These are phyloP conservation scores for Saccharum spontaneum DNA, from an alignment of 176 grass and related monocot species.

Conservation along the genomic window DNA sequence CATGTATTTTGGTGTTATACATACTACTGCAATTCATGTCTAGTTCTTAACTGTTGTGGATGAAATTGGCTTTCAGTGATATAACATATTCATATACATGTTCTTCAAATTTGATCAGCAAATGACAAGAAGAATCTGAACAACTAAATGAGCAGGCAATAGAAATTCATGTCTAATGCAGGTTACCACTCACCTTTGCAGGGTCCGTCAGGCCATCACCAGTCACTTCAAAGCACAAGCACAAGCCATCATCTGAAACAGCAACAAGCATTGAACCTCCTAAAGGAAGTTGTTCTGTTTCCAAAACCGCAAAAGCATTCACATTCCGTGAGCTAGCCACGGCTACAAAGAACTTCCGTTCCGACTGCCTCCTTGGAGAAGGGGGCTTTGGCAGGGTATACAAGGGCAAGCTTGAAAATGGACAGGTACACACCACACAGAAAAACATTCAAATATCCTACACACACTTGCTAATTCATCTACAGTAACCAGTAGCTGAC, in stretches of 20 bases:
- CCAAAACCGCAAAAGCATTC: constrained; percentile 59
- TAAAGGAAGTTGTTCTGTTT: constrained; percentile 33
- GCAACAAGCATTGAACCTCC: constrained; percentile 32
- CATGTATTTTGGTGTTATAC: constrained; percentile 12
- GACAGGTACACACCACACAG: constrained; percentile 54
- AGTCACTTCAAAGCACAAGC: constrained; percentile 20
- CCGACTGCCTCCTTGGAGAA: constrained; percentile 66
- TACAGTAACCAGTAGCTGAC: neutral
- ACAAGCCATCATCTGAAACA: constrained; percentile 36
- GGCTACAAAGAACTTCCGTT: constrained; percentile 69
- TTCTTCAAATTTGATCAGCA: neutral
- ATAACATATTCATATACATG: neutral
- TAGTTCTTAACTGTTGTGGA: neutral
- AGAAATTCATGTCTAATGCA: constrained; percentile 20
- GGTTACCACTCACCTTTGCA: constrained; percentile 35
- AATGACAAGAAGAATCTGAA: constrained; percentile 1
- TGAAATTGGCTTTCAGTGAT: constrained; percentile 20
- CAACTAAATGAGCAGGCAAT: neutral
- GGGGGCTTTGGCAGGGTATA: constrained; percentile 96
- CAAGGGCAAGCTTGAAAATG: constrained; percentile 66
- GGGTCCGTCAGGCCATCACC: constrained; percentile 17
- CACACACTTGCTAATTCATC: neutral
- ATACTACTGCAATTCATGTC: neutral
- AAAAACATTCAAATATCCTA: neutral
- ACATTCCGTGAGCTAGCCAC: constrained; percentile 76